Conservation (phyloP, 2,329 filamentous ascomycete genomes). For the Paraphoma sp. region DNA sequence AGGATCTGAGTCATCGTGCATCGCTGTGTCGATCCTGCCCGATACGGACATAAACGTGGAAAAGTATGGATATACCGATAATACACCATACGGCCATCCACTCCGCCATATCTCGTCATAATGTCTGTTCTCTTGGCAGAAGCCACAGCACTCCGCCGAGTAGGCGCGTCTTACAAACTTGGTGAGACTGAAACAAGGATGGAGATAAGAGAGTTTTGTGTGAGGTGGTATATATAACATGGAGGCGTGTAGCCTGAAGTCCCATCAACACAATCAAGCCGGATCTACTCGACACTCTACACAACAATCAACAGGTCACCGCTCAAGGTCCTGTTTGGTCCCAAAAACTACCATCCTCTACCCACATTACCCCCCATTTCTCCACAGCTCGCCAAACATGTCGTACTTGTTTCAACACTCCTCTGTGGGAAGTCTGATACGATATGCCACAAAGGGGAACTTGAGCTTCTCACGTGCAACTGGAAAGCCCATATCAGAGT, state of each 20-base stretch:
- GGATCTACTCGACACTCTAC: background rate
- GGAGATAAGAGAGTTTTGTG: background rate
- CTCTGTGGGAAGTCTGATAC: constrained; percentile 20
- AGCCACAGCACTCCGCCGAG: background rate
- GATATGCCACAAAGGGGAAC: constrained; percentile 27
- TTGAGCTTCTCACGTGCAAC: constrained; percentile 25
- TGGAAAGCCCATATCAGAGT: constrained; percentile 18
- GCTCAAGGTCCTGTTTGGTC: no score
- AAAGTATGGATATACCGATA: background rate
- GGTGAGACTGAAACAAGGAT: background rate
- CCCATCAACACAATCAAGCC: background rate
- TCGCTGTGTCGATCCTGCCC: background rate
- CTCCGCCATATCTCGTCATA: background rate
- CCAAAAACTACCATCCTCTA: no score
- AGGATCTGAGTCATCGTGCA: background rate
- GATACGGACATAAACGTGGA: background rate
- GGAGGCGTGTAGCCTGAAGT: background rate
- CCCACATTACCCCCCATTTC: background rate
- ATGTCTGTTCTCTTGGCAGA: constrained; percentile 1
- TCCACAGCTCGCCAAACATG: constrained; percentile 12
- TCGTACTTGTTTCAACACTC: constrained; percentile 30
- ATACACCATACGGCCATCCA: background rate
- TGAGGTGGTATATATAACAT: background rate
- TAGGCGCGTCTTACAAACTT: background rate
- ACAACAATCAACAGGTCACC: background rate